A percentile compares a stretch with the other conserved stretches of the same genome.
phyloP scores from a whole-genome alignment of 768 basidiomycete species.

The Suillus luteus region DNA sequence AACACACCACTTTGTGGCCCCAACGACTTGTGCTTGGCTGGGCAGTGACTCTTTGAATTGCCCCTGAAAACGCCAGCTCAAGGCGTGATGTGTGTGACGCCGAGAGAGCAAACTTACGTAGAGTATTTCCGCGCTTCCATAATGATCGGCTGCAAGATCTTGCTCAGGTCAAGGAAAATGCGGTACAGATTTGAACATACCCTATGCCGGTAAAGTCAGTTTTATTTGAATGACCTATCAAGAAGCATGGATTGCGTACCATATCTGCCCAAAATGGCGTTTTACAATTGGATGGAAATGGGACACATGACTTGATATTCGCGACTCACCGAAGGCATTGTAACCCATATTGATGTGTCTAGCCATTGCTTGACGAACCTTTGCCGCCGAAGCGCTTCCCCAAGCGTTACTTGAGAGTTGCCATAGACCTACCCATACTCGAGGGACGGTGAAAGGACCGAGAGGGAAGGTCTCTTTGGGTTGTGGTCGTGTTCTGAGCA shows the following conservation, averaged over 20 bases:
- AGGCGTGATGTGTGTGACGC: conserved; percentile 1
- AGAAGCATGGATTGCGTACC: conserved; percentile 41
- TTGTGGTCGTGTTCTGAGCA: conserved; percentile 22
- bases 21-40: conserved; percentile 48
- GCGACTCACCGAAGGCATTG: conserved; percentile 44
- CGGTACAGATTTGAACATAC: conserved; percentile 20
- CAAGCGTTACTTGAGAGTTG: conserved; percentile 85
- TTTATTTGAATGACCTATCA: conserved; percentile 11
- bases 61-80: conserved; percentile 48
- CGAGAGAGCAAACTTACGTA: conserved; percentile 52
- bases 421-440: conserved; percentile 81
- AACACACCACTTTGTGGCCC: conserved; percentile 88
- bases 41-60: conserved; percentile 58
- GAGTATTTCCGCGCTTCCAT: conserved; percentile 80
- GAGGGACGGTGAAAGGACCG: conserved; percentile 58
- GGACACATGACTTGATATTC: conserved; percentile 6
- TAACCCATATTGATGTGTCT: conserved; percentile 59
- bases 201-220: conserved; percentile 22
- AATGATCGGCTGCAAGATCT: conserved; percentile 70
- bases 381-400: conserved; percentile 70
- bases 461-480: conserved; percentile 51
- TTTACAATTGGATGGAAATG: conserved; percentile 18
- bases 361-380: conserved; percentile 68
- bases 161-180: conserved; percentile 2
- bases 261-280: conserved; percentile 44